Percentiles rank a stretch among this genome's conserved stretches.
Conservation (phyloP, 139 green algal species). For the Zygnema circumcarinatum region DNA sequence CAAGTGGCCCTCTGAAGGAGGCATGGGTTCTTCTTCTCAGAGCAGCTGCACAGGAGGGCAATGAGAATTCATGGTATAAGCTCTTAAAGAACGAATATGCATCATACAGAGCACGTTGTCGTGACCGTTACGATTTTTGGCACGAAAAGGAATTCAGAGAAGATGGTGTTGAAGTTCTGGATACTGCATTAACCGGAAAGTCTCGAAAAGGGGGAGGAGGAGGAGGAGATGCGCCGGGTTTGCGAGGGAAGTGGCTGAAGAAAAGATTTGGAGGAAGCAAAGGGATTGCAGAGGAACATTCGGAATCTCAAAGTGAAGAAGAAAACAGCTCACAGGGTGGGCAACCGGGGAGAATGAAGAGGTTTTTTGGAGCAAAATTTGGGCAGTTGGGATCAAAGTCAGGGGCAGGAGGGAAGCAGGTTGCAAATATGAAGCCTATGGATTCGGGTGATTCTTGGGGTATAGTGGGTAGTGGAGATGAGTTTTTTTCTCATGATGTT, state of each 20-base stretch:
- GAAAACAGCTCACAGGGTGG: neutral
- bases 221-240: too few species aligned
- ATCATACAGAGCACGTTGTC: neutral
- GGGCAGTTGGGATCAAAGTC: neutral
- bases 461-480: neutral
- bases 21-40: constrained; percentile 1
- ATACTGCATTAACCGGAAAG: neutral
- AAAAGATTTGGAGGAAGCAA: neutral
- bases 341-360: neutral
- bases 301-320: neutral
- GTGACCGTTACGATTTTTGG: neutral
- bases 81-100: neutral
- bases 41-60: neutral
- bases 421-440: too few species aligned
- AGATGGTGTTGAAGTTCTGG: neutral
- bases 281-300: neutral
- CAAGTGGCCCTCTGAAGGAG: constrained; percentile 19
- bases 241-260: neutral
- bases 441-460: too few species aligned
- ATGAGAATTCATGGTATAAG: neutral
- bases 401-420: neutral
- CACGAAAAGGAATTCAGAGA: constrained; percentile 1
- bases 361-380: neutral
- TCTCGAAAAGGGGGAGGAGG: neutral
- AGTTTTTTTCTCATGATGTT: neutral